Percentiles rank a stretch among this genome's conserved stretches.
phyloP scores from a whole-genome alignment of 768 basidiomycete species.

The Naganishia friedmannii region DNA sequence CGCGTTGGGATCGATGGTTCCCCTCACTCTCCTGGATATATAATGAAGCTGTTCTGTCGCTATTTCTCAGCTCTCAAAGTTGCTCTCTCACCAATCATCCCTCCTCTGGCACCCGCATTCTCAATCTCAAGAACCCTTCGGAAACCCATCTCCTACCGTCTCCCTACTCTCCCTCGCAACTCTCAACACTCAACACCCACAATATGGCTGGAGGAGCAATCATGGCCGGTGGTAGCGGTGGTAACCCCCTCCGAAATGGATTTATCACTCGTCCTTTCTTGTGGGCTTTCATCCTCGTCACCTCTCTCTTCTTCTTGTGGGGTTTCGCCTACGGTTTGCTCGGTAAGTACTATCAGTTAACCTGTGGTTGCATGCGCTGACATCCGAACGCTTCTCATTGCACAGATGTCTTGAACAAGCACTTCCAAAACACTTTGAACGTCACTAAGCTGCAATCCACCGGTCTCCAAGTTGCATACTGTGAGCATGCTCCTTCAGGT shows the following conservation, averaged over 20 bases:
- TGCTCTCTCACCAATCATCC: background rate
- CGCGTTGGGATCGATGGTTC: conserved; percentile 11
- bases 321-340: conserved; percentile 32
- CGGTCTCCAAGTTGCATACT: conserved; percentile 70
- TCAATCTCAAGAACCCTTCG: background rate
- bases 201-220: conserved; percentile 50
- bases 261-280: conserved; percentile 47
- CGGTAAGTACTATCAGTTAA: conserved; percentile 23
- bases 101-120: background rate
- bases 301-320: conserved; percentile 33
- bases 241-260: conserved; percentile 47
- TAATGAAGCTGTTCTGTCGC: background rate
- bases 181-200: conserved; percentile 15
- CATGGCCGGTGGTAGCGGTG: conserved; percentile 40
- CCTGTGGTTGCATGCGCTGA: background rate
- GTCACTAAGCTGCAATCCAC: conserved; percentile 71
- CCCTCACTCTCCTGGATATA: background rate
- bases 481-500: conserved; percentile 49
- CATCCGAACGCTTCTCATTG: background rate
- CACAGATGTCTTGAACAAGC: conserved; percentile 54
- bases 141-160: conserved; percentile 12
- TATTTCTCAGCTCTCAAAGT: background rate
- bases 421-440: conserved; percentile 68
- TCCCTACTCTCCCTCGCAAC: conserved; percentile 9
- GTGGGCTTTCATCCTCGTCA: conserved; percentile 49